A percentile compares a stretch with the other conserved stretches of the same genome.
Conservation (phyloP, 2,329 filamentous ascomycete species). For the Neurospora sp. region DNA sequence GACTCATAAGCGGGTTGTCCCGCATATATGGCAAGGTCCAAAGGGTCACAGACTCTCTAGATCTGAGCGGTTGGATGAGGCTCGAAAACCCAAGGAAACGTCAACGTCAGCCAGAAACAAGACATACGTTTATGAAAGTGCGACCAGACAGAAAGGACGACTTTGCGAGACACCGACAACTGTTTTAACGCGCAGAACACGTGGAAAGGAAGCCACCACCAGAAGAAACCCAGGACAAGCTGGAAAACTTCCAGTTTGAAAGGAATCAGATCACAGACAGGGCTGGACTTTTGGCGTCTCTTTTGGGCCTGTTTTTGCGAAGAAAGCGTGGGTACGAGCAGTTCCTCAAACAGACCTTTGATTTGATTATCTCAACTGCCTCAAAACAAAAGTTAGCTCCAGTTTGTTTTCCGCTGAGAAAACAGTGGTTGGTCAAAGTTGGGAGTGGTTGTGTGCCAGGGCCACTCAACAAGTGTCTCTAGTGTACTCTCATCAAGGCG, state of each 20-base stretch:
- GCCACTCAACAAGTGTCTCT: not conserved
- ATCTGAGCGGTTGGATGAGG: not conserved
- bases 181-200: not conserved
- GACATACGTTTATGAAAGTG: not conserved
- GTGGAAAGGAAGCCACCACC: not conserved
- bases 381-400: not conserved
- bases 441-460: not conserved
- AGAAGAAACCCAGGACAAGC: not conserved
- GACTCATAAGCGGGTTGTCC: not conserved
- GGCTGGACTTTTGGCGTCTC: not conserved
- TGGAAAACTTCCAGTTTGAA: not conserved
- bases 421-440: not conserved
- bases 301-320: not conserved
- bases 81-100: not conserved
- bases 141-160: not conserved
- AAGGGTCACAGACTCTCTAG: not conserved
- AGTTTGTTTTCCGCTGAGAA: not conserved
- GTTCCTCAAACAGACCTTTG: not conserved
- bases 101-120: not conserved
- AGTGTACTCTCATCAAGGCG: not conserved
- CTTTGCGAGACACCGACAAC: not conserved
- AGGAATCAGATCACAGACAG: not conserved
- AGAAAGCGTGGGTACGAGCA: not conserved
- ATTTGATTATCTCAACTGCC: not conserved
- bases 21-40: not conserved